Percentiles rank a stretch among this genome's conserved stretches.
These are phyloP conservation scores for Corymbia maculata DNA, from an alignment of 345 rosid species.

Conservation along the genomic window DNA sequence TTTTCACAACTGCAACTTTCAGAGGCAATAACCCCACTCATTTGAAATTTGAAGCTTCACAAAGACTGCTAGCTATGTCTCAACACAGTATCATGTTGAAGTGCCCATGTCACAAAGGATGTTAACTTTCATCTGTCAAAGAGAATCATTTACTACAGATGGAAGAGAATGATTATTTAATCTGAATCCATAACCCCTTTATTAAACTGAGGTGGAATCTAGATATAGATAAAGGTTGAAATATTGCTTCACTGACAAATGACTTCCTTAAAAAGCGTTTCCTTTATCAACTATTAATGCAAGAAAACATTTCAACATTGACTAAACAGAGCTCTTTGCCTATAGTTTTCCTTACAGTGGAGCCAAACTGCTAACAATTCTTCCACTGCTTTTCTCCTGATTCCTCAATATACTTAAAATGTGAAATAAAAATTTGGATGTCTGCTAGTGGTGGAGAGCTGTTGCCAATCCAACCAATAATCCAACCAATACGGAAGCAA, in stretches of 20 bases:
- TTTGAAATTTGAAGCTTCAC: background rate
- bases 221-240: background rate
- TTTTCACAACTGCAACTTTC: background rate
- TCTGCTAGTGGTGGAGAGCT: background rate
- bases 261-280: background rate
- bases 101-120: background rate
- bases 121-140: background rate
- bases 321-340: background rate
- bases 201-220: background rate
- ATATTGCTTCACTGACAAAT: background rate
- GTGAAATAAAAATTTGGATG: background rate
- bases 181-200: background rate
- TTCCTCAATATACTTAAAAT: background rate
- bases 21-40: background rate
- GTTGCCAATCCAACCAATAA: background rate
- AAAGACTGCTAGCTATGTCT: background rate
- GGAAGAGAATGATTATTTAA: background rate
- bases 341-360: background rate
- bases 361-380: background rate
- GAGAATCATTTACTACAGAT: background rate
- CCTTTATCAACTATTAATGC: background rate
- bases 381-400: background rate
- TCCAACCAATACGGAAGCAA: background rate
- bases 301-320: background rate
- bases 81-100: background rate